Conservation (phyloP, 2,329 filamentous ascomycete species). For the Teratosphaeria gauchensis region DNA sequence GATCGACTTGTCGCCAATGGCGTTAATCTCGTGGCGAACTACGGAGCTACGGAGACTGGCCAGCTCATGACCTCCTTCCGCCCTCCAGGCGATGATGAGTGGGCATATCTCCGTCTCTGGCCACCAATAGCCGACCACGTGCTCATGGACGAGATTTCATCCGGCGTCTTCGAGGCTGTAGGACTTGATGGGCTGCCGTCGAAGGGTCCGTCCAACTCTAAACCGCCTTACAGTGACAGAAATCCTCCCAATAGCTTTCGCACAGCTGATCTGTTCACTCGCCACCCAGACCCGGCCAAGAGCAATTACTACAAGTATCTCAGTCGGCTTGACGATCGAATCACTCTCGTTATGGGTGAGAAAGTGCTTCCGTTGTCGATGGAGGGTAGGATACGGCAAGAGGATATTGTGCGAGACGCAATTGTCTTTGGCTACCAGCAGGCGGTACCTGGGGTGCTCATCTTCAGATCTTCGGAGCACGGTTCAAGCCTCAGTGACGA, state of each 20-base stretch:
- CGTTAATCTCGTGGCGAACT: slow-evolving; percentile 27
- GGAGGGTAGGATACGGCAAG: slow-evolving; percentile 10
- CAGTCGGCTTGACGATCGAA: slow-evolving; percentile 21
- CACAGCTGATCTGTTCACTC: slow-evolving; percentile 20
- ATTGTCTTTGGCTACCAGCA: slow-evolving; percentile 24
- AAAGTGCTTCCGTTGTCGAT: slow-evolving; percentile 19
- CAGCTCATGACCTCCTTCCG: slow-evolving; percentile 53
- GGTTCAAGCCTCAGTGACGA: slow-evolving; percentile 6
- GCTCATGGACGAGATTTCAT: slow-evolving; percentile 27
- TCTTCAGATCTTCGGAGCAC: slow-evolving; percentile 14
- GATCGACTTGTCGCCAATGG: slow-evolving; percentile 23
- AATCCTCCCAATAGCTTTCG: slow-evolving; percentile 35
- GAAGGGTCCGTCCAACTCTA: slow-evolving; percentile 34
- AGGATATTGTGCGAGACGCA: slow-evolving; percentile 21
- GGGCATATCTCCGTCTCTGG: slow-evolving; percentile 47
- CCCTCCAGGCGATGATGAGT: slow-evolving; percentile 43
- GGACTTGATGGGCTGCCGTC: slow-evolving; percentile 27
- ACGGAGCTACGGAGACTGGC: slow-evolving; percentile 48
- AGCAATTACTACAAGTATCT: slow-evolving; percentile 17
- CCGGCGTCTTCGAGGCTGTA: slow-evolving; percentile 34
- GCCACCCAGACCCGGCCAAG: slow-evolving; percentile 20
- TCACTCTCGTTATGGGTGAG: slow-evolving; percentile 23
- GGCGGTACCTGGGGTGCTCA: slow-evolving; percentile 21
- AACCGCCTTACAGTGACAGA: slow-evolving; percentile 25
- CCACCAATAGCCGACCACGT: slow-evolving; percentile 20